A percentile compares a stretch with the other conserved stretches of the same genome.
Evolutionary conservation across 1,284 basidiomycete genomes (phyloP).

Genomic region (Cryptococcus neoformans): DNA sequence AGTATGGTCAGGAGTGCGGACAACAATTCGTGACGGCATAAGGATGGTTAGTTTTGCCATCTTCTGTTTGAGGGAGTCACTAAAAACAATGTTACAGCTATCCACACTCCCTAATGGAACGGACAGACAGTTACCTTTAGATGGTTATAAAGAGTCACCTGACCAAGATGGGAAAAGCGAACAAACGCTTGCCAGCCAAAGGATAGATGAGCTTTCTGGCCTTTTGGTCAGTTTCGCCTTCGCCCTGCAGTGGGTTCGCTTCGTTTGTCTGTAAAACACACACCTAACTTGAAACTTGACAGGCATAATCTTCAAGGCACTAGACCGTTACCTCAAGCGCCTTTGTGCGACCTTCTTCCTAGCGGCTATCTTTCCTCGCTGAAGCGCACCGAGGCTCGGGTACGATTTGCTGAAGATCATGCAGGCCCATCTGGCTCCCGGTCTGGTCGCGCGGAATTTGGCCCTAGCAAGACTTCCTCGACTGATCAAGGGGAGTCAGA

Average conservation of each 20-base stretch:
- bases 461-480: background rate
- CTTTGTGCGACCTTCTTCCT: constrained; percentile 44
- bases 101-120: constrained; percentile 2
- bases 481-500: background rate
- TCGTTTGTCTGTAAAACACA: background rate
- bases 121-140: no score
- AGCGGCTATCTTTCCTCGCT: constrained; percentile 38
- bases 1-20: constrained; percentile 42
- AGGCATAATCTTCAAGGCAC: constrained; percentile 45
- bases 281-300: constrained; percentile 1
- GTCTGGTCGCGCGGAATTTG: background rate
- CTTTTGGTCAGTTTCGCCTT: constrained; percentile 45
- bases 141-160: background rate
- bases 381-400: constrained; percentile 45
- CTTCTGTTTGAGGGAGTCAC: background rate
- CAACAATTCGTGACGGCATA: constrained; percentile 38
- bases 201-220: constrained; percentile 40
- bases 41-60: constrained; percentile 31
- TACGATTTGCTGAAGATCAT: constrained; percentile 41
- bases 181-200: background rate
- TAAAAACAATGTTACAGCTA: background rate
- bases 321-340: constrained; percentile 43
- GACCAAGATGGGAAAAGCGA: background rate
- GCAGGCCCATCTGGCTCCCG: constrained; percentile 30
- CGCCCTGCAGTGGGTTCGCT: constrained; percentile 38